Evolutionary conservation across 1,284 basidiomycete species (phyloP).

Genomic region (Coriolopsis trogii): DNA sequence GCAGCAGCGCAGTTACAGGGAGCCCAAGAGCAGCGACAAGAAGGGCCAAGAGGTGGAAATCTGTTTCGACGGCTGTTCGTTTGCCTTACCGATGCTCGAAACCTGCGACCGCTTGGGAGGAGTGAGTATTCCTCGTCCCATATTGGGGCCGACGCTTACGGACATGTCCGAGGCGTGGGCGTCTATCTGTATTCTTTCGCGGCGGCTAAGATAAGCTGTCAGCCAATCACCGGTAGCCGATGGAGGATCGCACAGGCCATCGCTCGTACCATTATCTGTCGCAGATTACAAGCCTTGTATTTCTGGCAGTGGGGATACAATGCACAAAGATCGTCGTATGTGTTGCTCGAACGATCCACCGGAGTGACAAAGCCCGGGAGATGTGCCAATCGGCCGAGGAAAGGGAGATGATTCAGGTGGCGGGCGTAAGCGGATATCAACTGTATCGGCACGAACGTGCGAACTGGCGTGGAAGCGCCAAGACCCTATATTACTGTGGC

Average conservation of each 20-base stretch:
- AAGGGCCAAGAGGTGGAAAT: neutral
- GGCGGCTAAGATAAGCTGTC: conserved; percentile 15
- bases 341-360: conserved; percentile 1
- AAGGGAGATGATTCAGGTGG: conserved; percentile 7
- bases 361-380: conserved; percentile 3
- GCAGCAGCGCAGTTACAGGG: neutral
- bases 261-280: conserved; percentile 18
- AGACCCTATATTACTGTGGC: conserved; percentile 22
- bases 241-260: neutral
- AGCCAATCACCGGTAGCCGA: conserved; percentile 13
- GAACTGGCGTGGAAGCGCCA: conserved; percentile 22
- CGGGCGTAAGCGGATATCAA: conserved; percentile 20
- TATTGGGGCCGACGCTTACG: neutral
- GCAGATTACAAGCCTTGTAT: no score
- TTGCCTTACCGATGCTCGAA: neutral
- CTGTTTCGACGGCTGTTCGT: neutral
- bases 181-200: neutral
- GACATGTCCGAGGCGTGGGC: neutral
- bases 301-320: no score
- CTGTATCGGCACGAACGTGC: conserved; percentile 28
- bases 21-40: conserved; percentile 1
- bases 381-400: conserved; percentile 12
- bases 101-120: neutral
- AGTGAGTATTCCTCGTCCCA: neutral
- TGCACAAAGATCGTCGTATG: neutral